Evolutionary conservation across 1,284 basidiomycete genomes (phyloP), one percentile per base, ranked within the genome.

Genomic region (Tilletia setariae): DNA sequence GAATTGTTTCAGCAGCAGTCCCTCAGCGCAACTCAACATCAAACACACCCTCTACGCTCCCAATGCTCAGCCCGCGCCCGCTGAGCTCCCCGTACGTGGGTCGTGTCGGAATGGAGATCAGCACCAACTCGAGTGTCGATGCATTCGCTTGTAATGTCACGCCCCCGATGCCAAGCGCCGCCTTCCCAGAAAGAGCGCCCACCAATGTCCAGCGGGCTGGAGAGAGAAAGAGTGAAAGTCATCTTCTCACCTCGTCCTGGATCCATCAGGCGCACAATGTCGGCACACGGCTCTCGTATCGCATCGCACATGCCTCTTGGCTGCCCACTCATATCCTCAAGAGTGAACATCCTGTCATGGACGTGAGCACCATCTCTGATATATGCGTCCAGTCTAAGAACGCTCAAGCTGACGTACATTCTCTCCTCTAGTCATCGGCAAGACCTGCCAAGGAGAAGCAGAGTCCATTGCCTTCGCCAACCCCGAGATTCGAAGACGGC

Each of bases 101-200:
- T 19, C 56, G 56, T n/a, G 9, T 61, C 13, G 56, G 30, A 11
- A 32, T 61, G 28, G 56, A 61, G 6, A 35, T 61, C n/a, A 32
- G 9, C 28, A 30, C 32, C 35, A 44, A 25, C 42, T 44, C 42
- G 21, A 63, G 62, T 23, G 40, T 63, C 1, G 62, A 63, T n/a
- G 62, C 42, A 11, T 63, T 63, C 23, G 62, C 62, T 16, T 63
- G 62, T 21, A 63, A 63, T 21, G 62, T 63, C n/a, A 63, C 62
- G n/a, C 62, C 62, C 21, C 62, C 62, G n/a, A 63, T 63, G 62
- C 40, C 56, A 19, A 61, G 56, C 16, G 28, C 32, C 8, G 8
- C 56, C 7, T 61, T 61, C 28, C 15, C 56, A 30, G 56, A 61
- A 19, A 8, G 56, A 9, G 30, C 1, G n/a, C 32, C 13, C 8